phyloP scores from a whole-genome alignment of 2,329 filamentous ascomycete genomes.

The Exophiala alcalophila region DNA sequence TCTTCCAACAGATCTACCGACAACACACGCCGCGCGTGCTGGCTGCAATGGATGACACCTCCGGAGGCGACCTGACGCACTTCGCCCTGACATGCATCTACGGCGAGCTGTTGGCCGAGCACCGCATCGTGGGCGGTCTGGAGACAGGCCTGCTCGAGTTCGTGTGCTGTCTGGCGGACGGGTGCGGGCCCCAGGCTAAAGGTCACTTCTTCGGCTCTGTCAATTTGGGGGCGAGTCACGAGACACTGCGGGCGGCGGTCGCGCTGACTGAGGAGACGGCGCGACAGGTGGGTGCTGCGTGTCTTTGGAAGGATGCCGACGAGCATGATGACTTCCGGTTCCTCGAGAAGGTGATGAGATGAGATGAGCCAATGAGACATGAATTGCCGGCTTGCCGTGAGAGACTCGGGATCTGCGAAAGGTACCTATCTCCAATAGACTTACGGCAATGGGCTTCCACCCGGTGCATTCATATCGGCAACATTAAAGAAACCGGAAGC shows the following conservation, averaged over 20 bases:
- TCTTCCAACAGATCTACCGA: constrained; percentile 33
- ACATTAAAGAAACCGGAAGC: no score
- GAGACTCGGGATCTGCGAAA: no score
- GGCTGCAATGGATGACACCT: constrained; percentile 29
- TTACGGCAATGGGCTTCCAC: no score
- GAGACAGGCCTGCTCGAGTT: constrained; percentile 35
- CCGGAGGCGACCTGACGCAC: constrained; percentile 32
- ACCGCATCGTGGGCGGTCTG: constrained; percentile 27
- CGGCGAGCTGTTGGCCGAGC: constrained; percentile 33
- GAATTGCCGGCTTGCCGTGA: no score
- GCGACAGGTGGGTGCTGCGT: constrained; percentile 17
- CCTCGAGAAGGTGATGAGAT: constrained; percentile 7
- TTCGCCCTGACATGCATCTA: constrained; percentile 34
- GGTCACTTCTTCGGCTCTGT: constrained; percentile 34
- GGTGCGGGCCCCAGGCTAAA: constrained; percentile 33
- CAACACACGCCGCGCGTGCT: constrained; percentile 32
- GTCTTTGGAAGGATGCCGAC: constrained; percentile 13
- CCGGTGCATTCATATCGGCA: no score
- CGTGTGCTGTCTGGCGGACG: constrained; percentile 33
- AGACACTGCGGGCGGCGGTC: constrained; percentile 26
- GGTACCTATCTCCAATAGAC: no score
- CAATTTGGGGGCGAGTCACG: constrained; percentile 30
- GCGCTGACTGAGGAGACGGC: constrained; percentile 29
- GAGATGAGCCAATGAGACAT: neutral
- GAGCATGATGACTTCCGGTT: constrained; percentile 10